Base-by-base conservation (phyloP, 371 early-diverging fungal genomes). In the Lichtheimia hyalospora region DNA sequence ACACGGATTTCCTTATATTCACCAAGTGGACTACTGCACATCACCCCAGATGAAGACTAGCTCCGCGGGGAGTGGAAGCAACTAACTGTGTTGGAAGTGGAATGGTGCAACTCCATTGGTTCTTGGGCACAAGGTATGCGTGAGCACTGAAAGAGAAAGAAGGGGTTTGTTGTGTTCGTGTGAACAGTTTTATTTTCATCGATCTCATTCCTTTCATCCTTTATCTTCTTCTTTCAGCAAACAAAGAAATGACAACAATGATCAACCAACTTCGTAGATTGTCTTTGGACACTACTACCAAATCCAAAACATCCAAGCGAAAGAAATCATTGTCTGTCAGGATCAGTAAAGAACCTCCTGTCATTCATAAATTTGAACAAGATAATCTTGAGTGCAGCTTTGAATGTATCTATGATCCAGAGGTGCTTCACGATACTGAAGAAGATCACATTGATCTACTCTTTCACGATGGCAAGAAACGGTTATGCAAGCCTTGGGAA, bases 321-420 rank as follows among this genome's bases (percentile, higher is more conserved):
- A 61, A 56, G 40, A 72, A 66, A 55, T 65, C 68, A 12, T 16
- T 73, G 20, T 54, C 64, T 23, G 78, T 77, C 5, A 77, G 56
- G 13, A 77, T 77, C 67, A 74, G 78, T 49, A 72, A 74, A 57
- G 78, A 77, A 39, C 78, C 78, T 21, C 78, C 78, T 10, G 59
- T 51, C 7, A 67, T 77, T 34, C 69, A 70, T 16, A 74, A 77
- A 48, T 74, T 67, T 66, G 66, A 70, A 53, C 66, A 66, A 52
- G 72, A 70, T 41, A 60, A 57, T 13, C 42, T 72, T 5, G 78
- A 77, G 63, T 70, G 68, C 18, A 57, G 65, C 1, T 70, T 70
- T 49, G 78, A 77, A 40, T 77, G 69, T 44, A 74, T 77, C 18
- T 77, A 70, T 74, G 78, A 77, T 66, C 78, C 78, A 2, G 43